Evolutionary conservation across 768 basidiomycete species (phyloP).

Genomic region (Boletus edulis): DNA sequence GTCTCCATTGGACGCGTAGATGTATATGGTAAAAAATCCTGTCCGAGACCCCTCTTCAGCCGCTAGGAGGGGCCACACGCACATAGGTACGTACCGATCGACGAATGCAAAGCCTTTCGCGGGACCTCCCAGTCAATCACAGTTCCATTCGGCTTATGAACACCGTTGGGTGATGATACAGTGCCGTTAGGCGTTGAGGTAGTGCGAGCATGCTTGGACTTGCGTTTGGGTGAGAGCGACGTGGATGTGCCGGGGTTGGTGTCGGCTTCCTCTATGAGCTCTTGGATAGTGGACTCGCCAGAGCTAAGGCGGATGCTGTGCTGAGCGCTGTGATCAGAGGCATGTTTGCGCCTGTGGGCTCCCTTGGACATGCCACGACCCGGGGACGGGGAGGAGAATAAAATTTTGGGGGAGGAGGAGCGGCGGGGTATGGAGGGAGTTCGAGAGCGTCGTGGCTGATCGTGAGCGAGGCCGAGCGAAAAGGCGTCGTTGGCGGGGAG

Average conservation of each 20-base stretch:
- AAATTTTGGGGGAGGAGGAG: conserved; percentile 34
- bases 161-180: neutral
- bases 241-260: neutral
- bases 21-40: conserved; percentile 64
- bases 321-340: neutral
- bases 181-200: conserved; percentile 7
- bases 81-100: conserved; percentile 65
- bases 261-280: neutral
- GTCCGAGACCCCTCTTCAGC: conserved; percentile 13
- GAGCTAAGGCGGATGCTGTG: neutral
- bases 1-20: conserved; percentile 50
- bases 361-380: conserved; percentile 36
- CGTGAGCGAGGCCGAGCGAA: conserved; percentile 35
- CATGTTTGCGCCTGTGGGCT: conserved; percentile 21
- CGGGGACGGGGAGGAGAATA: conserved; percentile 38
- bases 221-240: conserved; percentile 18
- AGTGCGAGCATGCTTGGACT: conserved; percentile 10
- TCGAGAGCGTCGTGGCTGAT: conserved; percentile 36
- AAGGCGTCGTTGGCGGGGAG: conserved; percentile 37
- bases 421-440: neutral
- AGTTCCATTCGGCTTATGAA: conserved; percentile 15
- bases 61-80: too few relatives aligned
- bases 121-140: conserved; percentile 85
- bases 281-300: too few relatives aligned
- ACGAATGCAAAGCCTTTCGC: conserved; percentile 81